Conservation (phyloP, 768 basidiomycete genomes). For the Russula vinacea region DNA sequence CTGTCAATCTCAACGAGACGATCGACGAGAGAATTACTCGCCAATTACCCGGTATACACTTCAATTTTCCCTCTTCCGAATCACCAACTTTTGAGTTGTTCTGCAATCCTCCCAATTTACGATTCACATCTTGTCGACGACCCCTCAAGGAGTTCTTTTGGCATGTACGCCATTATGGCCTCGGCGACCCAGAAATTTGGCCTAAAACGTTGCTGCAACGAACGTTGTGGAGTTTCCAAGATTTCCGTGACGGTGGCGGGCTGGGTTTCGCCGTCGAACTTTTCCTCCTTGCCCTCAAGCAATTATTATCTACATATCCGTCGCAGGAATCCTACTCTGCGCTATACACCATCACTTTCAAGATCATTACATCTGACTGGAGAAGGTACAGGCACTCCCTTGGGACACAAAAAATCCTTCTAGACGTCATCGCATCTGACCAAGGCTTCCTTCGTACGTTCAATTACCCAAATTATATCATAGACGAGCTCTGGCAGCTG, state of each 20-base stretch:
- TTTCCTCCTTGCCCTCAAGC: conserved; percentile 7
- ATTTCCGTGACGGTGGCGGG: conserved; percentile 7
- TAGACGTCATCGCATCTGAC: conserved; percentile 33
- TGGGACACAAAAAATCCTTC: conserved; percentile 27
- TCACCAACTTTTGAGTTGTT: not conserved
- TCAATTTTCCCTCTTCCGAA: not conserved
- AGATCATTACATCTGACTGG: conserved; percentile 18
- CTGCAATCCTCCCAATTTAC: not conserved
- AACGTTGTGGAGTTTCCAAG: not conserved
- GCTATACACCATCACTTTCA: conserved; percentile 12
- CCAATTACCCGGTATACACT: not conserved
- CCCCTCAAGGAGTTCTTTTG: not conserved
- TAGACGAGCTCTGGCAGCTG: conserved; percentile 2
- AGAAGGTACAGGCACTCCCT: not conserved
- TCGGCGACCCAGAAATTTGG: not conserved
- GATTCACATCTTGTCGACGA: not conserved
- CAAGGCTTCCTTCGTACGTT: conserved; percentile 27
- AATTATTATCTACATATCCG: not conserved
- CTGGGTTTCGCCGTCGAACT: conserved; percentile 13
- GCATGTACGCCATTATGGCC: too few relatives aligned
- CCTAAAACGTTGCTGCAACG: not conserved
- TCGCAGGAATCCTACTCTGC: not conserved
- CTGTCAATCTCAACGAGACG: not conserved
- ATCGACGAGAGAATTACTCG: not conserved
- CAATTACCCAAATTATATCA: not conserved